Percentiles rank a stretch among this genome's conserved stretches.
phyloP scores from a whole-genome alignment of 495 filamentous ascomycete species.

The Penicillium daleae region DNA sequence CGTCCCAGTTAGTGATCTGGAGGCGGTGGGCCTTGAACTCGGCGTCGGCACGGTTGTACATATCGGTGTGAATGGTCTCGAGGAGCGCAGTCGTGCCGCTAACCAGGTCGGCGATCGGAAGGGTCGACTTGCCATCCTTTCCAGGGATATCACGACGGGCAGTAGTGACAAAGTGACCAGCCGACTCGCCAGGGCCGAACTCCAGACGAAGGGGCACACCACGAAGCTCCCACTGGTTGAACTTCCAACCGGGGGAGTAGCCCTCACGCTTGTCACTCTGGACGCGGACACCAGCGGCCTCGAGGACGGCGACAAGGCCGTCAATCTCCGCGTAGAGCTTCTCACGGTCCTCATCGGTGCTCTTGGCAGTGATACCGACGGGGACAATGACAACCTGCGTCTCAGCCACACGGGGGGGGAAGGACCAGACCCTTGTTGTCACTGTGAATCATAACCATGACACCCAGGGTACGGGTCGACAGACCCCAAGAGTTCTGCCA shows the following conservation, averaged over 20 bases:
- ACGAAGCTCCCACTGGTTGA: conserved; percentile 96
- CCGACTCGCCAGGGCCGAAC: conserved; percentile 91
- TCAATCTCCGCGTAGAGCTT: conserved; percentile 73
- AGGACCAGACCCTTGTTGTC: conserved; percentile 94
- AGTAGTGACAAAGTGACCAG: conserved; percentile 78
- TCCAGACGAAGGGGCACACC: conserved; percentile 92
- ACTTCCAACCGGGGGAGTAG: conserved; percentile 94
- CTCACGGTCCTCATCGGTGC: conserved; percentile 71
- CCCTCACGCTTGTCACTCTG: conserved; percentile 80
- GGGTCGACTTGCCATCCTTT: conserved; percentile 70
- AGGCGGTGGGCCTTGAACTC: conserved; percentile 78
- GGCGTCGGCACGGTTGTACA: conserved; percentile 81
- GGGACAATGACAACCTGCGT: conserved; percentile 85
- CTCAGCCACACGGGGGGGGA: conserved; percentile 85
- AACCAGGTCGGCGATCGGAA: conserved; percentile 71
- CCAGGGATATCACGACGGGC: conserved; percentile 80
- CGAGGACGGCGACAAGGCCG: conserved; percentile 64
- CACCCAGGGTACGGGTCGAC: conserved; percentile 91
- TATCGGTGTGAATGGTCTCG: conserved; percentile 82
- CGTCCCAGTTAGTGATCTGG: conserved; percentile 81
- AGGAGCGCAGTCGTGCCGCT: conserved; percentile 76
- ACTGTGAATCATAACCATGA: conserved; percentile 97
- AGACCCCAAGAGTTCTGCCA: conserved; percentile 99
- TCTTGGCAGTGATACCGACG: conserved; percentile 90
- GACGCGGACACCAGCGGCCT: conserved; percentile 67